Conservation (phyloP, 1,284 basidiomycete genomes). For the Kalmanozyma brasiliensis region DNA sequence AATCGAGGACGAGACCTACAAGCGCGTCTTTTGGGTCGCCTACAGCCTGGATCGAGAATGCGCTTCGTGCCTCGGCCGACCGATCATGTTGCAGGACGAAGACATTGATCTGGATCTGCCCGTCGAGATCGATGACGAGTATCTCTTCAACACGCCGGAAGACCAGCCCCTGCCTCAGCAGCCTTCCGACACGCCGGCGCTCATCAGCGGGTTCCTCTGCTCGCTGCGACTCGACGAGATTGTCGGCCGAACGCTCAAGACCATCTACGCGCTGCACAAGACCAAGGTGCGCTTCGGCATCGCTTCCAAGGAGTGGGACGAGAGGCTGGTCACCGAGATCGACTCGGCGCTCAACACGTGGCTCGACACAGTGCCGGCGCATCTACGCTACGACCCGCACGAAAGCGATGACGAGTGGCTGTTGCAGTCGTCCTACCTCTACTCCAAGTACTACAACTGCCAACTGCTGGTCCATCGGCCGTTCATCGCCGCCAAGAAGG, state of each 20-base stretch:
- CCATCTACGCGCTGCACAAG: constrained; percentile 59
- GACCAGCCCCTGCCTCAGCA: constrained; percentile 33
- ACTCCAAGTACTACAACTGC: constrained; percentile 57
- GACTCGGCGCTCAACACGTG: constrained; percentile 61
- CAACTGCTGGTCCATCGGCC: constrained; percentile 63
- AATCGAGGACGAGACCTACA: constrained; percentile 48
- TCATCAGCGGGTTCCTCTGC: constrained; percentile 50
- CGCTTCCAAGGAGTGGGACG: constrained; percentile 55
- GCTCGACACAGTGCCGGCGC: constrained; percentile 56
- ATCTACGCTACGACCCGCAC: constrained; percentile 55
- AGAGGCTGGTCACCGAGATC: constrained; percentile 60
- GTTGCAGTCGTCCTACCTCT: constrained; percentile 50
- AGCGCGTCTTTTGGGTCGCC: constrained; percentile 55
- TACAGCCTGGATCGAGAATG: constrained; percentile 58
- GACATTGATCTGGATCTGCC: constrained; percentile 60
- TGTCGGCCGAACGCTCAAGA: constrained; percentile 58
- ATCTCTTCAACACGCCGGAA: constrained; percentile 41
- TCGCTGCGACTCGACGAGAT: constrained; percentile 54
- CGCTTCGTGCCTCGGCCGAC: constrained; percentile 48
- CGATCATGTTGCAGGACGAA: constrained; percentile 59
- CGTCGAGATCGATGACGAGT: constrained; percentile 54
- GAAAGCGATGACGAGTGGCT: constrained; percentile 52
- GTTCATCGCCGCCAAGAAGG: constrained; percentile 57
- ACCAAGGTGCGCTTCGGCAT: constrained; percentile 55
- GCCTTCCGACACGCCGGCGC: constrained; percentile 34